Evolutionary conservation across 73 alveolate genomes (phyloP).

Genomic region (Paramecium biaurelia): DNA sequence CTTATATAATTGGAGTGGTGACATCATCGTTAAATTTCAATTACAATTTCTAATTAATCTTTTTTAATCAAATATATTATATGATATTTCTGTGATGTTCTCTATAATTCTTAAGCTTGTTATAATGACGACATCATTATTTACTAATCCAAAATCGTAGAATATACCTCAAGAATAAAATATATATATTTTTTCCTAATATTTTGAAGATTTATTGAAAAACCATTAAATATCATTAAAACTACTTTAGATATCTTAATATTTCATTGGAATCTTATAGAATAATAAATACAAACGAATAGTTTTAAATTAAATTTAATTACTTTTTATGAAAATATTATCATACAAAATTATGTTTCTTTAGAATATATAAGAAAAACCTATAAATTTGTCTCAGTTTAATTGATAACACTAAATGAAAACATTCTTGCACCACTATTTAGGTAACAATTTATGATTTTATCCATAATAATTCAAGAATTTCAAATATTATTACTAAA

Average conservation of each 20-base stretch:
- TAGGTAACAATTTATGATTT: no score
- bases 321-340: background rate
- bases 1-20: background rate
- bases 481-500: no score
- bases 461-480: no score
- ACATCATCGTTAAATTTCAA: background rate
- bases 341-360: background rate
- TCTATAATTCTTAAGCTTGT: background rate
- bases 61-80: background rate
- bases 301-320: background rate
- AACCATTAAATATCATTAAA: background rate
- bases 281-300: background rate
- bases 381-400: no score
- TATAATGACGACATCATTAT: background rate
- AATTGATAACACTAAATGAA: no score
- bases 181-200: background rate
- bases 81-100: background rate
- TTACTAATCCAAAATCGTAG: background rate
- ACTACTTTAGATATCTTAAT: background rate
- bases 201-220: background rate
- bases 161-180: background rate
- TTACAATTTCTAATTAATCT: background rate
- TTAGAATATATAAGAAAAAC: no score
- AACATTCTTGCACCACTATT: no score
- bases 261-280: background rate